Conservation (phyloP, 176 grass and related monocot species). For the Secale cereale region DNA sequence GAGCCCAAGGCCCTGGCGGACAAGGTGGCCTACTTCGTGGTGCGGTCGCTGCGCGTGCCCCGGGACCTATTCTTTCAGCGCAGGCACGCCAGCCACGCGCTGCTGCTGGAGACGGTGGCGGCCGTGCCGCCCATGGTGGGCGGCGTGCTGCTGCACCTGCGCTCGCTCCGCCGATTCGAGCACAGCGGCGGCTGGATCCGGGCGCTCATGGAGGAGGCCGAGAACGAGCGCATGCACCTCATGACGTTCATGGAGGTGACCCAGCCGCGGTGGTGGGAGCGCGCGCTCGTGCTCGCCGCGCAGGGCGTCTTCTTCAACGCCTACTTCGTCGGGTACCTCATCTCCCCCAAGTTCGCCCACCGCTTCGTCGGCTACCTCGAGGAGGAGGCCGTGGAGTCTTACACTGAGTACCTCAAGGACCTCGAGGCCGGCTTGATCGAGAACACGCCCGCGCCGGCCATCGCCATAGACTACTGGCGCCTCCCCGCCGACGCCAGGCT, state of each 20-base stretch:
- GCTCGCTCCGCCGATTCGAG: not conserved
- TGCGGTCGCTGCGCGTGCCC: too few species aligned
- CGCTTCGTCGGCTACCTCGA: constrained; percentile 76
- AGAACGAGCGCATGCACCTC: not conserved
- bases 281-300: constrained; percentile 65
- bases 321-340: not conserved
- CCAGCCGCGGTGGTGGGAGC: constrained; percentile 72
- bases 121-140: constrained; percentile 43
- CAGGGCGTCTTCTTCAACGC: constrained; percentile 39
- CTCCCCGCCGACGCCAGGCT: constrained; percentile 53
- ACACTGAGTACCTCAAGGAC: constrained; percentile 72
- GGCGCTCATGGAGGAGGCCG: constrained; percentile 46
- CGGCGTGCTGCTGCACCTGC: constrained; percentile 18
- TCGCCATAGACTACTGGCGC: constrained; percentile 91
- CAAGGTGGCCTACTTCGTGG: too few species aligned
- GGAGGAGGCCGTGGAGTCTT: constrained; percentile 66
- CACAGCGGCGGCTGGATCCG: constrained; percentile 86
- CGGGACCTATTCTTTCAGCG: too few species aligned
- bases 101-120: too few species aligned
- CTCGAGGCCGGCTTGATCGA: constrained; percentile 47
- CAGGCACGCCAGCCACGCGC: too few species aligned
- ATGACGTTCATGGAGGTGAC: not conserved
- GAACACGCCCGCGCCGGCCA: not conserved
- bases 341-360: not conserved
- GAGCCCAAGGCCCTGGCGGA: too few species aligned